Evolutionary conservation across 2,329 filamentous ascomycete genomes (phyloP).

Genomic region (Escovopsis sp.): DNA sequence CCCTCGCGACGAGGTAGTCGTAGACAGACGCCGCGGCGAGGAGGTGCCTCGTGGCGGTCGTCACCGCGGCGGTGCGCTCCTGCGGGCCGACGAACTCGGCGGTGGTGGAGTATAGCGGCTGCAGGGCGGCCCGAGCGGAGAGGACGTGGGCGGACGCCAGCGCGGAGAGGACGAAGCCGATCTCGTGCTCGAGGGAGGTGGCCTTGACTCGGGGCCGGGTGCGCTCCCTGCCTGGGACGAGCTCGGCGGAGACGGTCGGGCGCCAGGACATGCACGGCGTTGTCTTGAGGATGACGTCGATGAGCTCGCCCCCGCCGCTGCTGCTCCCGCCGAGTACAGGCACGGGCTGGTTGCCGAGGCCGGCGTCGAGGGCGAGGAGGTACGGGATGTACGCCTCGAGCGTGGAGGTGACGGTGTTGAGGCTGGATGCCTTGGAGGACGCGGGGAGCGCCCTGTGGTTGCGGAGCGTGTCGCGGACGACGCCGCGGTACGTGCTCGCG

Average conservation of each 20-base stretch:
- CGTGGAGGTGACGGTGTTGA: slow-evolving; percentile 53
- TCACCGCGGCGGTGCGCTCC: slow-evolving; percentile 54
- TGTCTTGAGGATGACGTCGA: slow-evolving; percentile 49
- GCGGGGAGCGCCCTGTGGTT: slow-evolving; percentile 74
- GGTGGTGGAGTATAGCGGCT: slow-evolving; percentile 54
- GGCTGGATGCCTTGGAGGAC: slow-evolving; percentile 51
- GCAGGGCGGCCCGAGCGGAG: slow-evolving; percentile 55
- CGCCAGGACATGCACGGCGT: slow-evolving; percentile 66
- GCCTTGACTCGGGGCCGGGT: slow-evolving; percentile 49
- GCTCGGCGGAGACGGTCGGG: slow-evolving; percentile 53
- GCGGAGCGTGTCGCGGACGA: slow-evolving; percentile 73
- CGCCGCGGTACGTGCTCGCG: slow-evolving; percentile 68
- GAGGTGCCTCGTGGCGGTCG: slow-evolving; percentile 60
- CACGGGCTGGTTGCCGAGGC: slow-evolving; percentile 37
- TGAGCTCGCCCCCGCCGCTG: slow-evolving; percentile 33
- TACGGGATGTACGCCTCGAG: slow-evolving; percentile 72
- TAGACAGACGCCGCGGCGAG: slow-evolving; percentile 69
- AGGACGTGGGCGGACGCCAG: slow-evolving; percentile 61
- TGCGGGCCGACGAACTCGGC: slow-evolving; percentile 45
- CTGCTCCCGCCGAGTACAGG: no score
- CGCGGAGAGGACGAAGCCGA: slow-evolving; percentile 63
- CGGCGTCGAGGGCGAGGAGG: slow-evolving; percentile 60
- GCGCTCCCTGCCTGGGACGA: slow-evolving; percentile 47
- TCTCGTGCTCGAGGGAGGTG: slow-evolving; percentile 64
- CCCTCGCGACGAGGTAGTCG: slow-evolving; percentile 47